A percentile compares a stretch with the other conserved stretches of the same genome.
Evolutionary conservation across 805 yeast genomes (phyloP).

Genomic region (Candida takata): DNA sequence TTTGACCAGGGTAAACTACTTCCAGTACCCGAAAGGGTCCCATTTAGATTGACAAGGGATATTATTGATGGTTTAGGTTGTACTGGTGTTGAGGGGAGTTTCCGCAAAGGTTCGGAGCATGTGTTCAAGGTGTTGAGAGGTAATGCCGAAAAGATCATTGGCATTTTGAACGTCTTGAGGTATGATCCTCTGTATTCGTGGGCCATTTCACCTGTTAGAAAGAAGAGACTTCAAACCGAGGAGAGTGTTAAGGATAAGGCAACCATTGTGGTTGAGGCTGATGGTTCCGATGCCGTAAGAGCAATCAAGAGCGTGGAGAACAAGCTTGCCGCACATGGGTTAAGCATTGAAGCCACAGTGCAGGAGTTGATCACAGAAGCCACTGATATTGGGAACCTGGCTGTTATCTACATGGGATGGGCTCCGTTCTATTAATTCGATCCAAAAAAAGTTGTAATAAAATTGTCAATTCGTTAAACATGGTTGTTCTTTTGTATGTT

Average conservation of each 20-base stretch:
- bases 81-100: slow-evolving; percentile 76
- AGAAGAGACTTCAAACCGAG: slow-evolving; percentile 43
- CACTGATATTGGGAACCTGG: slow-evolving; percentile 54
- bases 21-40: slow-evolving; percentile 88
- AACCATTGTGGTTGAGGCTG: slow-evolving; percentile 8
- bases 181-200: slow-evolving; percentile 94
- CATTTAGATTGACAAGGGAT: slow-evolving; percentile 86
- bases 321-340: slow-evolving; percentile 57
- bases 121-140: slow-evolving; percentile 60
- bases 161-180: slow-evolving; percentile 75
- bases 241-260: slow-evolving; percentile 6
- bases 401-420: slow-evolving; percentile 81
- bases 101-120: slow-evolving; percentile 64
- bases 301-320: slow-evolving; percentile 69
- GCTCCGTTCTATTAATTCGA: slow-evolving; percentile 52
- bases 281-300: slow-evolving; percentile 57
- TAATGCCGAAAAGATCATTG: slow-evolving; percentile 62
- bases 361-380: slow-evolving; percentile 79
- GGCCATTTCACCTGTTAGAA: slow-evolving; percentile 74
- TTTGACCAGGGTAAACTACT: slow-evolving; percentile 87
- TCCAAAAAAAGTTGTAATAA: not conserved
- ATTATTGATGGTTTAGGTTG: slow-evolving; percentile 90
- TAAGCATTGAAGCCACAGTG: slow-evolving; percentile 80
- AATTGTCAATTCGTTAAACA: too few species aligned
- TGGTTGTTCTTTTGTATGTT: too few species aligned